Percentiles rank a stretch among this genome's conserved stretches.
These are phyloP conservation scores for Pilasporangium apinafurcum DNA, from an alignment of 352 stramenopile species.

Conservation along the genomic window DNA sequence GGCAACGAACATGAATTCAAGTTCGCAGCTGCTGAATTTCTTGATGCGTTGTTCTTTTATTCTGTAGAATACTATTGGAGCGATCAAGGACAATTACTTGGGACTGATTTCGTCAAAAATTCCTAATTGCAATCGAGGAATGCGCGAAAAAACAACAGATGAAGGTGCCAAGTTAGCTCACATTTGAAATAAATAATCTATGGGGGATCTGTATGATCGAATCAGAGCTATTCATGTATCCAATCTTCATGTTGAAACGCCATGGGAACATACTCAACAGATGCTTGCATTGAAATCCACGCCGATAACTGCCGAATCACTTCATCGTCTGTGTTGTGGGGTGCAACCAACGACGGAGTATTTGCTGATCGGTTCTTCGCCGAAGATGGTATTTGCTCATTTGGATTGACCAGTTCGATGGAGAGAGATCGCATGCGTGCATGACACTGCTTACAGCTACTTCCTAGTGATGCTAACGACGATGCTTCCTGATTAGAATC, in stretches of 20 bases:
- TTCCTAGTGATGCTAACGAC: background rate
- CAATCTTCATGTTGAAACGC: background rate
- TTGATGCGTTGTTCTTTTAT: background rate
- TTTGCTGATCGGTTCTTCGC: no score
- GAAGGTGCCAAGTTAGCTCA: no score
- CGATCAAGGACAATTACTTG: constrained; percentile 98
- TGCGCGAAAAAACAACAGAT: no score
- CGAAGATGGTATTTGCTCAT: background rate
- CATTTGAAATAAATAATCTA: background rate
- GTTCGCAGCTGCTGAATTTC: constrained; percentile 5
- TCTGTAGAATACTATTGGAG: constrained; percentile 92
- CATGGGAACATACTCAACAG: no score
- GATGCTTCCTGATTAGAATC: background rate
- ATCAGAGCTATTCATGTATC: background rate
- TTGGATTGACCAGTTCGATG: background rate
- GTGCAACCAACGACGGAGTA: no score
- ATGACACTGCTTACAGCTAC: background rate
- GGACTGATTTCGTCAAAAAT: constrained; percentile 91
- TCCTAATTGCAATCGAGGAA: no score
- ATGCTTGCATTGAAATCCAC: background rate
- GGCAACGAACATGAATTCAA: background rate
- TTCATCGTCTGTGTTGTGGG: background rate
- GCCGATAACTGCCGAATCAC: background rate
- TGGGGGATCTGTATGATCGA: background rate
- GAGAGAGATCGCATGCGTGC: background rate